phyloP scores from a whole-genome alignment of 768 basidiomycete genomes.

The Boletus sp. region DNA sequence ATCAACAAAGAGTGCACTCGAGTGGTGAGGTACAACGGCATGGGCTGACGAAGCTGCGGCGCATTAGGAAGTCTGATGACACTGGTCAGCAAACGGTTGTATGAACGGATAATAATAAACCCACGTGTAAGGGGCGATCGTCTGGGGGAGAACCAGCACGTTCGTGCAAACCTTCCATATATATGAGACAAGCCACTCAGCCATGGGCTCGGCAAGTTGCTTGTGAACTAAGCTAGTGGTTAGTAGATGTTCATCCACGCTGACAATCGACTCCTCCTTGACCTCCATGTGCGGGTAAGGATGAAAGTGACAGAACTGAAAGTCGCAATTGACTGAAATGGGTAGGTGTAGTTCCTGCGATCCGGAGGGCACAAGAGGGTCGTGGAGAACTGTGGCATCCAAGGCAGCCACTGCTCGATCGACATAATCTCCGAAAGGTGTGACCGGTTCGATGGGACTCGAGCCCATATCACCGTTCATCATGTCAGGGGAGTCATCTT shows the following conservation, averaged over 20 bases:
- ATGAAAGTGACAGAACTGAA: slow-evolving; percentile 23
- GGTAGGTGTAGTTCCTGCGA: slow-evolving; percentile 19
- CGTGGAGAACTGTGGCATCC: slow-evolving; percentile 25
- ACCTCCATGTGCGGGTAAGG: slow-evolving; percentile 10
- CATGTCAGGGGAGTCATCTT: slow-evolving; percentile 60
- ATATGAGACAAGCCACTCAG: slow-evolving; percentile 76
- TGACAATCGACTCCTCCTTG: slow-evolving; percentile 33
- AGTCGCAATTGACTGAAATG: slow-evolving; percentile 23
- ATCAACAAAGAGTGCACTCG: slow-evolving; percentile 71
- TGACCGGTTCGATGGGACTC: slow-evolving; percentile 71
- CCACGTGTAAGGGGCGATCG: slow-evolving; percentile 55
- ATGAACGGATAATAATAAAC: slow-evolving; percentile 24
- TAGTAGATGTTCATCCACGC: slow-evolving; percentile 35
- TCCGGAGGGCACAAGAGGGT: slow-evolving; percentile 15
- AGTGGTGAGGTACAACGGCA: slow-evolving; percentile 44
- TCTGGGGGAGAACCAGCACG: slow-evolving; percentile 55
- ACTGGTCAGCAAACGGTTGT: slow-evolving; percentile 8
- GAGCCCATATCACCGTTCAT: slow-evolving; percentile 52
- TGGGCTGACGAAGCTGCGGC: slow-evolving; percentile 37
- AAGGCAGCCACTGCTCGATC: slow-evolving; percentile 63
- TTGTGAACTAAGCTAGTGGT: slow-evolving; percentile 56
- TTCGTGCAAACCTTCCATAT: slow-evolving; percentile 82
- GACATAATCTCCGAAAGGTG: slow-evolving; percentile 73
- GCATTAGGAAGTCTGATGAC: slow-evolving; percentile 27
- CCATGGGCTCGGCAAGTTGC: slow-evolving; percentile 71